Conservation (phyloP, 2,329 filamentous ascomycete species). For the Saccharata proteae region DNA sequence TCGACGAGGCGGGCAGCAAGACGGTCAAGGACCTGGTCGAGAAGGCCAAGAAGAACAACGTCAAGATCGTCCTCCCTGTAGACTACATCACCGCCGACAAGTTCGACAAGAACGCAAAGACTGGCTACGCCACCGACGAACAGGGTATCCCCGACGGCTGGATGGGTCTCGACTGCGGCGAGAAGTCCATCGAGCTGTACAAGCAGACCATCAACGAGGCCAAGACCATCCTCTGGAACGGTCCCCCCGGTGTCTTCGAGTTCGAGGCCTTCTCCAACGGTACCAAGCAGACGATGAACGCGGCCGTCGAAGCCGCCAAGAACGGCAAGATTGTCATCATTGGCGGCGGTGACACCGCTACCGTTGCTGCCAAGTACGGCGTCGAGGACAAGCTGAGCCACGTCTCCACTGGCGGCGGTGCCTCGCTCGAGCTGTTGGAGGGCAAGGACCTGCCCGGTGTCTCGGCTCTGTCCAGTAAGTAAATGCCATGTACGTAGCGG, state of each 20-base stretch:
- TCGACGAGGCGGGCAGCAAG: conserved; percentile 88
- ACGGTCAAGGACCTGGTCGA: conserved; percentile 76
- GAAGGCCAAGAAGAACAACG: conserved; percentile 93
- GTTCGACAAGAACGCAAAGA: conserved; percentile 74
- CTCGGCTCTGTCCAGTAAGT: conserved; percentile 70
- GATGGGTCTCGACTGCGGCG: conserved; percentile 94
- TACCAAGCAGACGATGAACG: conserved; percentile 85
- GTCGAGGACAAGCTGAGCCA: conserved; percentile 96
- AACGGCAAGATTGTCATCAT: conserved; percentile 95
- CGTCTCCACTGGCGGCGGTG: conserved; percentile 93
- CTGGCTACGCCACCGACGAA: conserved; percentile 69
- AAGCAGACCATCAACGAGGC: conserved; percentile 75
- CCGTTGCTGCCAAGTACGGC: conserved; percentile 92
- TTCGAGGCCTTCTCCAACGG: conserved; percentile 86
- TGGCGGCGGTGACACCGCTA: conserved; percentile 94
- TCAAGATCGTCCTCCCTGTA: conserved; percentile 86
- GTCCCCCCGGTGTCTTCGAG: conserved; percentile 94
- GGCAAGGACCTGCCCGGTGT: conserved; percentile 97
- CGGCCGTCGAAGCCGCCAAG: conserved; percentile 68
- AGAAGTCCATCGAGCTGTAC: conserved; percentile 79
- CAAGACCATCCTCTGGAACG: conserved; percentile 98
- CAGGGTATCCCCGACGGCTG: conserved; percentile 90
- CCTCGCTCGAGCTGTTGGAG: conserved; percentile 89
- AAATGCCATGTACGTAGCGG: conserved; percentile 16
- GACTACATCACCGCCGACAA: conserved; percentile 97